Evolutionary conservation across 306 rosid species (phyloP).

Genomic region (Cucurbita ficifolia): DNA sequence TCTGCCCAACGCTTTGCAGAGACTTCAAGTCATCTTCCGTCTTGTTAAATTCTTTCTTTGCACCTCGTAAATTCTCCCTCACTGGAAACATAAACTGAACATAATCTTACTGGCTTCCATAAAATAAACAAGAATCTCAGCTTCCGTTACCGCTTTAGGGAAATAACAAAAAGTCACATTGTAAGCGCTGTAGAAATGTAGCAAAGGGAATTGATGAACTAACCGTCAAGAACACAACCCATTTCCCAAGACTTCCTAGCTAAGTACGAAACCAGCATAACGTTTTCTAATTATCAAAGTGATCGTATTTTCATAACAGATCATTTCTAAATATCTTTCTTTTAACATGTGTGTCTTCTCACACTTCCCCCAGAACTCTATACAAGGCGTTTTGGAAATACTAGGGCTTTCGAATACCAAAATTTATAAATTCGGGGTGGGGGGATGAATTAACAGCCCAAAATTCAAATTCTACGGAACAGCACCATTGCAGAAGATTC

Average conservation of each 20-base stretch:
- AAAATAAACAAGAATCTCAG: not conserved
- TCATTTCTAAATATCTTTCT: not conserved
- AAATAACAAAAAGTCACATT: not conserved
- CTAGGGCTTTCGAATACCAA: not conserved
- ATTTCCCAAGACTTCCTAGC: not conserved
- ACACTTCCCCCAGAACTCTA: not conserved
- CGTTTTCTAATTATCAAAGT: not conserved
- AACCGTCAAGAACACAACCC: not conserved
- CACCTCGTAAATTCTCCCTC: constrained; percentile 54
- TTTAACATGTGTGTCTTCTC: not conserved
- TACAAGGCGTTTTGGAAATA: not conserved
- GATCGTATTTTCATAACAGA: not conserved
- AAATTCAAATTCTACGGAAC: not conserved
- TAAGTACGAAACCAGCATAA: not conserved
- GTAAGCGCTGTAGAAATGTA: not conserved
- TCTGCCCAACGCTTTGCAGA: constrained; percentile 92
- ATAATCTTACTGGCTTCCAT: not conserved
- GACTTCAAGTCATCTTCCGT: constrained; percentile 98
- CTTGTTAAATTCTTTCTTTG: constrained; percentile 79
- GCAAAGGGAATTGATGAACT: not conserved
- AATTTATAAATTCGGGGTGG: not conserved
- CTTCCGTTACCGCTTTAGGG: not conserved
- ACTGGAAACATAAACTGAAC: constrained; percentile 30
- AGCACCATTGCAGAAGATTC: not conserved
- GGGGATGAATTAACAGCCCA: no score